Conservation (phyloP, 768 basidiomycete species). For the Gyrodon lividus region DNA sequence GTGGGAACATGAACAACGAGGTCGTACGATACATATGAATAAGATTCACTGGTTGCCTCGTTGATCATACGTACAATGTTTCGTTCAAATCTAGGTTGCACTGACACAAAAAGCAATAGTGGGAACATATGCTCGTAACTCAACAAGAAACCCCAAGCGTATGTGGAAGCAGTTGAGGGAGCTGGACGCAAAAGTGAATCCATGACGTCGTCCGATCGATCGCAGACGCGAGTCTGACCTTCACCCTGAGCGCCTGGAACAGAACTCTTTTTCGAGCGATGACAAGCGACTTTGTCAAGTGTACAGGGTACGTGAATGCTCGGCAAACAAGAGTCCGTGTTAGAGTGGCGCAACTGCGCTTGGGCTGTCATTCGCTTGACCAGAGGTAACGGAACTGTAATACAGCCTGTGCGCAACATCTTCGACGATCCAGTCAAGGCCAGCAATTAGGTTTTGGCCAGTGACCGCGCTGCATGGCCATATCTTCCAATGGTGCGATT, state of each 20-base stretch:
- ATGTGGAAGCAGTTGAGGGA: slow-evolving; percentile 3
- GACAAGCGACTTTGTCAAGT: slow-evolving; percentile 3
- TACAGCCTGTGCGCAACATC: slow-evolving; percentile 88
- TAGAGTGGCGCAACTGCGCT: slow-evolving; percentile 3
- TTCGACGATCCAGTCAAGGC: slow-evolving; percentile 89
- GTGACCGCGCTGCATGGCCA: slow-evolving; percentile 91
- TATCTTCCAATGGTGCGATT: slow-evolving; percentile 88
- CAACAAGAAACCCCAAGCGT: slow-evolving; percentile 10
- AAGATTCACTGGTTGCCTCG: slow-evolving; percentile 3
- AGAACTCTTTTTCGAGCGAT: slow-evolving; percentile 9
- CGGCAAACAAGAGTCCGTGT: neutral
- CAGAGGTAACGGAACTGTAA: slow-evolving; percentile 52
- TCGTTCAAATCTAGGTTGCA: slow-evolving; percentile 10
- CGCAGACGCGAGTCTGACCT: neutral
- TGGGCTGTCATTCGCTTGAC: slow-evolving; percentile 1
- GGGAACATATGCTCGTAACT: neutral
- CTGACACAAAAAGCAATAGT: slow-evolving; percentile 10
- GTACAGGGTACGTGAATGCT: neutral
- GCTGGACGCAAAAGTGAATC: neutral
- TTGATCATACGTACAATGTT: slow-evolving; percentile 10
- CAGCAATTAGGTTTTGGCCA: slow-evolving; percentile 78
- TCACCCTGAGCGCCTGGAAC: neutral
- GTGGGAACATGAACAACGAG: too few relatives aligned
- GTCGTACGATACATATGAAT: neutral
- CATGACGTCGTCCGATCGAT: slow-evolving; percentile 12